These are phyloP conservation scores for Wickerhamomyces strasburgensis DNA, from an alignment of 805 yeast species.

Conservation along the genomic window DNA sequence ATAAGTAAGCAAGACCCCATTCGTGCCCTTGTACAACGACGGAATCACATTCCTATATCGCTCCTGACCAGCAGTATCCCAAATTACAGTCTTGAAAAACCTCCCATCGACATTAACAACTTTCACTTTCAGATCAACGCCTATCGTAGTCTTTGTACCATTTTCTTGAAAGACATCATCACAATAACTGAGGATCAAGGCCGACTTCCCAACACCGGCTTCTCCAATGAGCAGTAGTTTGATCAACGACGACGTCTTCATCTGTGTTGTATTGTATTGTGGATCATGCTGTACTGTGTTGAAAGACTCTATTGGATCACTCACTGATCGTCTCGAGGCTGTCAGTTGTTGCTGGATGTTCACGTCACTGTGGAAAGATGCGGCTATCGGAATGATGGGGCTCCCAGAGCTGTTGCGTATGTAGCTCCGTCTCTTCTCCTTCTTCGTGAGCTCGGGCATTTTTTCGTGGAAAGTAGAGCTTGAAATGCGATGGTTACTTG, in stretches of 20 bases:
- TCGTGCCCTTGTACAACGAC: conserved; percentile 40
- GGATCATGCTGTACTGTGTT: conserved; percentile 18
- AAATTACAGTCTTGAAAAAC: conserved; percentile 38
- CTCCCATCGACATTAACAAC: conserved; percentile 39
- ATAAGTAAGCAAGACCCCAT: conserved; percentile 40
- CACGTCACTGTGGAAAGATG: conserved; percentile 20
- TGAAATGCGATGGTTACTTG: not conserved
- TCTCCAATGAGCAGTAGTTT: conserved; percentile 40
- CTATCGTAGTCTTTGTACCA: conserved; percentile 37
- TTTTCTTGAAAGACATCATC: conserved; percentile 32
- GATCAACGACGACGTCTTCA: conserved; percentile 23
- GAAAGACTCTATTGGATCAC: conserved; percentile 13
- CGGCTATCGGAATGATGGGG: conserved; percentile 26
- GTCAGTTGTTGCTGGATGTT: conserved; percentile 21
- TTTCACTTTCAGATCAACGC: conserved; percentile 42
- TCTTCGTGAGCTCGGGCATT: conserved; percentile 4
- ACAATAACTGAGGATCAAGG: conserved; percentile 39
- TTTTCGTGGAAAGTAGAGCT: not conserved
- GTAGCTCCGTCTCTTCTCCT: conserved; percentile 22
- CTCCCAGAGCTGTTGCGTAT: conserved; percentile 21
- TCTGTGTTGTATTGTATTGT: conserved; percentile 7
- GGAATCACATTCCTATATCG: conserved; percentile 43
- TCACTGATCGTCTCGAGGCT: conserved; percentile 9
- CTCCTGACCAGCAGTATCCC: conserved; percentile 53
- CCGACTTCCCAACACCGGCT: conserved; percentile 46